phyloP scores from a whole-genome alignment of 1,139 yeast species.

The Zygoascus meyerae region DNA sequence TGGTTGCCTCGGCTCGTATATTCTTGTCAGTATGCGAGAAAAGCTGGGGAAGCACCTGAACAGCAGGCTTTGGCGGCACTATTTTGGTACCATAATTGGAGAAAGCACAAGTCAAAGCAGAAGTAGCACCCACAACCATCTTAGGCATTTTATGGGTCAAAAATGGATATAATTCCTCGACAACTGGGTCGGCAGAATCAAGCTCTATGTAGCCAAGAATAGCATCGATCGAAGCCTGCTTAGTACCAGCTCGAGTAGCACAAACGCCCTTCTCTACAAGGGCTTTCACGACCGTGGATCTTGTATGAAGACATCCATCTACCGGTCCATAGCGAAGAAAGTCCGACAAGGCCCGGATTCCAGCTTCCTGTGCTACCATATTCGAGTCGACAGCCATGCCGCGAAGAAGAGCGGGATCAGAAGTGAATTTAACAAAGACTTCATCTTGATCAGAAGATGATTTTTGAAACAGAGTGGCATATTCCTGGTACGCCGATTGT shows the following conservation, averaged over 20 bases:
- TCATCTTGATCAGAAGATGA: conserved; percentile 53
- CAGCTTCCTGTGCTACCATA: conserved; percentile 90
- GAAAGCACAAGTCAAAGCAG: conserved; percentile 52
- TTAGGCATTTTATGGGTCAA: conserved; percentile 67
- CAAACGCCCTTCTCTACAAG: conserved; percentile 76
- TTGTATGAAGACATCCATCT: conserved; percentile 33
- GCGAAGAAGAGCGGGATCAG: conserved; percentile 47
- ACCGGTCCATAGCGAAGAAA: conserved; percentile 58
- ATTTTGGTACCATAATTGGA: conserved; percentile 65
- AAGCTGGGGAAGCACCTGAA: conserved; percentile 58
- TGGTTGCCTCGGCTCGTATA: conserved; percentile 75
- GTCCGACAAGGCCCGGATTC: conserved; percentile 51
- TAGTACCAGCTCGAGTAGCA: conserved; percentile 73
- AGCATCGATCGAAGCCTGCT: conserved; percentile 57
- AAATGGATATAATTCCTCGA: conserved; percentile 63
- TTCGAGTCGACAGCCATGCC: conserved; percentile 68
- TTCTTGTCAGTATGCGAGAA: conserved; percentile 84
- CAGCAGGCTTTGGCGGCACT: conserved; percentile 53
- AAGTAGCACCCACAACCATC: conserved; percentile 62
- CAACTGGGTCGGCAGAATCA: conserved; percentile 57
- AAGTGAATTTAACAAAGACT: conserved; percentile 45
- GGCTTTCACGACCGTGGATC: conserved; percentile 43
- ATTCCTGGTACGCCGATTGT: conserved; percentile 68
- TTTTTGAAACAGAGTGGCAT: conserved; percentile 46
- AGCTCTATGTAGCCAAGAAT: conserved; percentile 59